phyloP scores from a whole-genome alignment of 352 stramenopile genomes.

The Globisporangium radiosum region DNA sequence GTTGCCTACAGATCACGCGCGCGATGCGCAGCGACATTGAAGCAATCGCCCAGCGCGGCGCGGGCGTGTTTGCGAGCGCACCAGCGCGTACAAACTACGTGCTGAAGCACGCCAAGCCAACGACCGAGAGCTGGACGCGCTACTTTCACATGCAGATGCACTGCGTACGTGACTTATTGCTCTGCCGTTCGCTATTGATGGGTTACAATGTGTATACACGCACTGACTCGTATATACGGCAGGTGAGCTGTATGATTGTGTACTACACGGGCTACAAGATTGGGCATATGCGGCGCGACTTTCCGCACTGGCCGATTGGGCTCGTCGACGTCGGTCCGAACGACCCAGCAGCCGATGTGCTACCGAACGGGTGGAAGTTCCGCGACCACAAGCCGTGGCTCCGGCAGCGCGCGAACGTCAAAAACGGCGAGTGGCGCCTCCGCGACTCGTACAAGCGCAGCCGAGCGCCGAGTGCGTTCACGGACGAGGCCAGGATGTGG shows the following conservation, averaged over 20 bases:
- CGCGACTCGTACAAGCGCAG: constrained; percentile 36
- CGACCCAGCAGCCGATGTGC: constrained; percentile 40
- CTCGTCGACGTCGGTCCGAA: constrained; percentile 71
- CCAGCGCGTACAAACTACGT: constrained; percentile 24
- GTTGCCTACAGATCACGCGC: constrained; percentile 33
- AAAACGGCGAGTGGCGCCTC: constrained; percentile 68
- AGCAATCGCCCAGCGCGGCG: constrained; percentile 34
- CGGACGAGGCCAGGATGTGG: constrained; percentile 55
- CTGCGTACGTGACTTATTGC: constrained; percentile 29
- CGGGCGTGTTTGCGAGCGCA: constrained; percentile 30
- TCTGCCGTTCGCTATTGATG: too few species aligned
- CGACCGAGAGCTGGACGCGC: constrained; percentile 47
- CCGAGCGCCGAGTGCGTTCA: constrained; percentile 42
- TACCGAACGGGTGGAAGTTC: constrained; percentile 79
- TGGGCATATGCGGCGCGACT: constrained; percentile 50
- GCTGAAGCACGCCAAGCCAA: constrained; percentile 39
- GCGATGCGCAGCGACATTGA: constrained; percentile 41
- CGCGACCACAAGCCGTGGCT: constrained; percentile 59
- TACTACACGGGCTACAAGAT: constrained; percentile 84
- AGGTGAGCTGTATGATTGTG: constrained; percentile 47
- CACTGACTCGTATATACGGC: too few species aligned
- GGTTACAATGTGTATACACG: too few species aligned
- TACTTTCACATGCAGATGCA: constrained; percentile 72
- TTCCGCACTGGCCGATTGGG: constrained; percentile 68
- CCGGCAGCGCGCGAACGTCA: constrained; percentile 47